These are phyloP conservation scores for Globisporangium megalacanthum DNA, from an alignment of 352 stramenopile genomes.

Conservation along the genomic window DNA sequence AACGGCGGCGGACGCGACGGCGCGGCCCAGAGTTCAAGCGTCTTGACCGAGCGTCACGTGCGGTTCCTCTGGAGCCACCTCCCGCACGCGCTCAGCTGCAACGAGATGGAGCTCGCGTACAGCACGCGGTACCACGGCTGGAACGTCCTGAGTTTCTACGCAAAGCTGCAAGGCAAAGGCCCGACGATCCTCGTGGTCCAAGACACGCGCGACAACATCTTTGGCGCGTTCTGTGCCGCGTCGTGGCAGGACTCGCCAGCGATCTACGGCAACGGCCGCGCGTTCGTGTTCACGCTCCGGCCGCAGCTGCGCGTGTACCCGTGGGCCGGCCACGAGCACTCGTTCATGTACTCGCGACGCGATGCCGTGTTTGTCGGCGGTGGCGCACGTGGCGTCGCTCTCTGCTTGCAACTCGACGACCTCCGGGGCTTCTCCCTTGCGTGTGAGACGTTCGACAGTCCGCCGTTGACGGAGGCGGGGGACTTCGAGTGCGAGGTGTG, in stretches of 20 bases:
- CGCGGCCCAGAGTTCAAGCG: slow-evolving; percentile 32
- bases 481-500: slow-evolving; percentile 57
- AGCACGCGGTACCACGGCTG: slow-evolving; percentile 59
- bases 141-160: slow-evolving; percentile 68
- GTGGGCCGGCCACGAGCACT: slow-evolving; percentile 62
- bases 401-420: slow-evolving; percentile 73
- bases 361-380: slow-evolving; percentile 62
- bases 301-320: slow-evolving; percentile 44
- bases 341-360: slow-evolving; percentile 61
- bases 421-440: slow-evolving; percentile 54
- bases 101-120: slow-evolving; percentile 67
- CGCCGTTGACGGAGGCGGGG: slow-evolving; percentile 35
- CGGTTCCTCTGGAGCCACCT: slow-evolving; percentile 58
- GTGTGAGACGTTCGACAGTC: slow-evolving; percentile 64
- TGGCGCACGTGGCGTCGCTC: slow-evolving; percentile 56
- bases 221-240: slow-evolving; percentile 65
- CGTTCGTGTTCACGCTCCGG: slow-evolving; percentile 70
- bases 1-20: slow-evolving; percentile 12
- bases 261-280: slow-evolving; percentile 73
- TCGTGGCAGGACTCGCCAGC: slow-evolving; percentile 45
- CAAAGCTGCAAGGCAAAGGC: slow-evolving; percentile 45
- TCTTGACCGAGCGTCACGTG: slow-evolving; percentile 67
- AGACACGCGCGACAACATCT: slow-evolving; percentile 64
- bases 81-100: slow-evolving; percentile 55
- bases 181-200: slow-evolving; percentile 65